Evolutionary conservation across 805 yeast species (phyloP).

Genomic region (Yamadazyma laniorum): DNA sequence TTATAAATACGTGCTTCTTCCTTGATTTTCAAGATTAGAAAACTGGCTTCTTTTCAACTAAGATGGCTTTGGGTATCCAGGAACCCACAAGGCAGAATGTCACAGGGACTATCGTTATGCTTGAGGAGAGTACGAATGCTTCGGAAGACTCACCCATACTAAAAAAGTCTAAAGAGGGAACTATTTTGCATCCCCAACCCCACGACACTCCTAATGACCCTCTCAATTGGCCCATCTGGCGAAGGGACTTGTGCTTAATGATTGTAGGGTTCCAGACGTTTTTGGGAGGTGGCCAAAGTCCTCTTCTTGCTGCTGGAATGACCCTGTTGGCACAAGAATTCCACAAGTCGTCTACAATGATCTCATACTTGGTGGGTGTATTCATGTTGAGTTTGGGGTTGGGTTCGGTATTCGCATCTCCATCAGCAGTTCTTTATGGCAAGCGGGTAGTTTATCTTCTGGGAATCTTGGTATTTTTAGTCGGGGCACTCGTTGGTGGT

Average conservation of each 20-base stretch:
- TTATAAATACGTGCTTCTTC: no score
- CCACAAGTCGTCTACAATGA: conserved; percentile 35
- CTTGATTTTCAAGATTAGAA: no score
- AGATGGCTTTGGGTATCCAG: not conserved
- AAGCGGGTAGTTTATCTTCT: conserved; percentile 53
- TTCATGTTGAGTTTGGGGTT: conserved; percentile 57
- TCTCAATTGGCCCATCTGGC: conserved; percentile 62
- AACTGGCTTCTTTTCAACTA: no score
- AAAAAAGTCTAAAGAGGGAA: conserved; percentile 48
- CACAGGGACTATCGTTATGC: conserved; percentile 51
- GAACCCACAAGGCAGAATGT: conserved; percentile 19
- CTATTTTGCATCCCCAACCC: conserved; percentile 61
- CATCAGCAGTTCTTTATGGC: conserved; percentile 56
- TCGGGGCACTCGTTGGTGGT: conserved; percentile 56
- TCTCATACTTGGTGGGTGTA: conserved; percentile 57
- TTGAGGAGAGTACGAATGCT: conserved; percentile 19
- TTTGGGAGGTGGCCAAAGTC: conserved; percentile 61
- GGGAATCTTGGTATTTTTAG: conserved; percentile 48
- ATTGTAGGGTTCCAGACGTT: conserved; percentile 57
- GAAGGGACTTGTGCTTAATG: conserved; percentile 51
- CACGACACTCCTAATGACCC: conserved; percentile 64
- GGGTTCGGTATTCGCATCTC: conserved; percentile 59
- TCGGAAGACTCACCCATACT: conserved; percentile 21
- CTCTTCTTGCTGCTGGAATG: conserved; percentile 59
- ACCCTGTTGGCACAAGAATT: conserved; percentile 42